Base-by-base conservation (phyloP, 2,329 filamentous ascomycete species). In the Ophiostoma australiae region DNA sequence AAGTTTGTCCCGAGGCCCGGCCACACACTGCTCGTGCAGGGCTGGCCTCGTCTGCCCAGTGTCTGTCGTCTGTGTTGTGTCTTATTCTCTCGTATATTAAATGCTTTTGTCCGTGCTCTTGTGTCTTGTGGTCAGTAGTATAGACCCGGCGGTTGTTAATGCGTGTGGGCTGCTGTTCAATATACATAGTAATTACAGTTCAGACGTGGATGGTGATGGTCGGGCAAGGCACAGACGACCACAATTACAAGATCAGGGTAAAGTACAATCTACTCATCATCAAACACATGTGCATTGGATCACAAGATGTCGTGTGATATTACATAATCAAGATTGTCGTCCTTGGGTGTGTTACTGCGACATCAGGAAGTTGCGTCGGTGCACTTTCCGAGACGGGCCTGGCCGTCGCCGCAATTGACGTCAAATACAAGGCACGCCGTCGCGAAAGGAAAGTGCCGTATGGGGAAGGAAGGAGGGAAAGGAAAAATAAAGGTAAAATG, bases 401-500 rank as follows among this genome's bases (percentile, higher is more conserved):
- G n/a, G n/a, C n/a, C n/a, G 52, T 23, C n/a, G 52, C 52, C n/a
- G 52, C 52, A 58, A 0, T 58, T 58, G 52, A 58, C 52, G 52
- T 58, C 52, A 58, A 27, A n/a, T 8, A n/a, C 52, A 48, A 48
- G n/a, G 52, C 52, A 23, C 48, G 52, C 52, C 52, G 52, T 58
- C 17, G 52, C n/a, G 23, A 55, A n/a, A 23, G 52, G 52, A 55
- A 11, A 55, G 52, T 48, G 44, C 39, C 44, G 44, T 58, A 58
- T 31, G 52, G 52, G 52, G 52, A 58, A 58, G 39, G 69, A 70
- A 67, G 41, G 35, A 70, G 13, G 27, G 1, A 31, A 31, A 31
- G 27, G 27, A 1, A 31, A 31, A 31, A 31, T 31, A n/a, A 10
- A 37, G 58, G 55, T 33, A 52, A 37, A 70, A 70, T 33, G 65